Evolutionary conservation across 164 flowering plant genomes (phyloP).

Genomic region (Vitis rotundifolia): DNA sequence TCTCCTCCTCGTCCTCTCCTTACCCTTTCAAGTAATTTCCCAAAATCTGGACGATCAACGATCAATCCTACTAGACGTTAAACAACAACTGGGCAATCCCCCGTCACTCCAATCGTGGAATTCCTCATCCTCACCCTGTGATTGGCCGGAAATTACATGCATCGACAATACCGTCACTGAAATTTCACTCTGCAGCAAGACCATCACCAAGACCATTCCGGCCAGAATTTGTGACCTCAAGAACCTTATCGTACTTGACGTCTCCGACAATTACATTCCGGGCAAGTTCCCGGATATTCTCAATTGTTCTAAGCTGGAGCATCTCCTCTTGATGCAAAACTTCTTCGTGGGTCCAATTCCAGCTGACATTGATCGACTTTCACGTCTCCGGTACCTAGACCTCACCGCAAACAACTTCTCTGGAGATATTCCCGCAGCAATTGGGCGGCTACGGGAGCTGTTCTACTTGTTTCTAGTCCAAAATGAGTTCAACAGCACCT

Average conservation of each 20-base stretch:
- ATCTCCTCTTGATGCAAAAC: constrained; percentile 61
- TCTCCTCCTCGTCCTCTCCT: constrained; percentile 19
- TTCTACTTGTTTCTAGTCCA: too few relatives aligned
- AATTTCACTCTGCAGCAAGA: constrained; percentile 18
- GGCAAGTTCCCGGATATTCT: constrained; percentile 57
- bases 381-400: constrained; percentile 35
- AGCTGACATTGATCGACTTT: constrained; percentile 42
- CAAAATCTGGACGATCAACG: constrained; percentile 28
- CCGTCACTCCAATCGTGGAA: constrained; percentile 43
- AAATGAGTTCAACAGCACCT: too few relatives aligned
- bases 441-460: constrained; percentile 43
- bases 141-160: constrained; percentile 61
- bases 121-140: constrained; percentile 45
- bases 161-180: constrained; percentile 36
- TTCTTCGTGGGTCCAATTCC: constrained; percentile 64
- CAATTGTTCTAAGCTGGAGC: constrained; percentile 53
- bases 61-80: constrained; percentile 44
- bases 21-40: constrained; percentile 39
- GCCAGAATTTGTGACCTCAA: constrained; percentile 51
- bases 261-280: constrained; percentile 44
- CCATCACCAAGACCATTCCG: constrained; percentile 40
- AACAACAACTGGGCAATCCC: constrained; percentile 41
- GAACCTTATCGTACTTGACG: constrained; percentile 36
- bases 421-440: constrained; percentile 57
- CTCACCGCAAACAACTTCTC: constrained; percentile 67